A percentile compares a stretch with the other conserved stretches of the same genome.
Evolutionary conservation across 2,329 filamentous ascomycete species (phyloP).

Genomic region (Dryadomyces quercus-mongolicae): DNA sequence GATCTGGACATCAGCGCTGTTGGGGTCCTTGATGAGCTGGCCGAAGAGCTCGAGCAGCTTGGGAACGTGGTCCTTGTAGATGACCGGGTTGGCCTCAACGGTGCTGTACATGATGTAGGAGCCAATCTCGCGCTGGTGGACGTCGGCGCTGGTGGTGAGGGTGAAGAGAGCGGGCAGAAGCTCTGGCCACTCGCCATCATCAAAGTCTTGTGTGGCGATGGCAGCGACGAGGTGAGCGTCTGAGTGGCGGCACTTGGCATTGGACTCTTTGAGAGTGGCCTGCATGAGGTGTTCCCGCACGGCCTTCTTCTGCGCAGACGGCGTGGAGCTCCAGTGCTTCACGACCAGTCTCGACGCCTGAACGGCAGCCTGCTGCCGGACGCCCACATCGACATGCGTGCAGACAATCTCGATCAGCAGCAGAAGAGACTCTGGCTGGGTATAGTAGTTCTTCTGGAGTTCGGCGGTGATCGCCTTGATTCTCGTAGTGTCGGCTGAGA

Average conservation of each 20-base stretch:
- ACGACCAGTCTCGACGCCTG: constrained; percentile 72
- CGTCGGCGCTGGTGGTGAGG: constrained; percentile 62
- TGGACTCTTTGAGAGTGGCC: constrained; percentile 68
- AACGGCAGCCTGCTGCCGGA: constrained; percentile 84
- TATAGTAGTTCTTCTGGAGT: constrained; percentile 89
- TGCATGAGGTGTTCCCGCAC: constrained; percentile 77
- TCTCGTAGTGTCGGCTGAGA: constrained; percentile 69
- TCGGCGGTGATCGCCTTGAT: constrained; percentile 84
- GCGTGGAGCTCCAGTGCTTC: constrained; percentile 74
- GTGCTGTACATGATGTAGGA: constrained; percentile 90
- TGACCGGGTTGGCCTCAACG: constrained; percentile 74
- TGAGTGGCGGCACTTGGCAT: constrained; percentile 69
- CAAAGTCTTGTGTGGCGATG: constrained; percentile 75
- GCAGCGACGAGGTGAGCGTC: constrained; percentile 78
- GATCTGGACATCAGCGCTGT: constrained; percentile 84
- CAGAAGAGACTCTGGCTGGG: constrained; percentile 69
- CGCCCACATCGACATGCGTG: constrained; percentile 56
- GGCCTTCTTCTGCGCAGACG: constrained; percentile 63
- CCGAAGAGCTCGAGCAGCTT: constrained; percentile 75
- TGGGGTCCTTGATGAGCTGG: constrained; percentile 78
- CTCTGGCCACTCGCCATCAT: constrained; percentile 74
- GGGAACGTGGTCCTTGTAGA: constrained; percentile 68
- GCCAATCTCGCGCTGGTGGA: constrained; percentile 76
- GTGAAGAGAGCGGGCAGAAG: constrained; percentile 69
- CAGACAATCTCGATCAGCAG: constrained; percentile 81